Conservation (phyloP, 140 eudicot genomes). For the Anethum foeniculum region DNA sequence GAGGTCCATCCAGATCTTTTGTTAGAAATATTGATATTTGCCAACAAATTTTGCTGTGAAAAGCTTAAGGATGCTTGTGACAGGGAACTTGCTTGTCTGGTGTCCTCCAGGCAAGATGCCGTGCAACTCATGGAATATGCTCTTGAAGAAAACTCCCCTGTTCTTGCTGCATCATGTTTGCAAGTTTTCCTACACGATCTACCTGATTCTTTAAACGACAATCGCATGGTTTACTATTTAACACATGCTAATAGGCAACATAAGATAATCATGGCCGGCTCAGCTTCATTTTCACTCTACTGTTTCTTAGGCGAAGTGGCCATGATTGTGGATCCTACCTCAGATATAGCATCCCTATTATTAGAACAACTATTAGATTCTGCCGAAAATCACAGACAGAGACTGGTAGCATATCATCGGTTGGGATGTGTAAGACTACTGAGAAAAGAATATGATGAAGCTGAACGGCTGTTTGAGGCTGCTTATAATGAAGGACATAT, state of each 20-base stretch:
- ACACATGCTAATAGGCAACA: conserved; percentile 41
- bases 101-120: conserved; percentile 71
- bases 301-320: conserved; percentile 82
- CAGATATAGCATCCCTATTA: conserved; percentile 51
- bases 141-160: conserved; percentile 73
- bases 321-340: conserved; percentile 61
- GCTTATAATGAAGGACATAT: conserved; percentile 70
- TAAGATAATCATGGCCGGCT: conserved; percentile 70
- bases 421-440: conserved; percentile 66
- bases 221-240: conserved; percentile 56
- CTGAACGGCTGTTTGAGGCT: conserved; percentile 50
- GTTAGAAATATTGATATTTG: conserved; percentile 74
- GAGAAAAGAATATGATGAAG: conserved; percentile 73
- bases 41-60: conserved; percentile 90
- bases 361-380: conserved; percentile 57
- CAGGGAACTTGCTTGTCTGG: conserved; percentile 68
- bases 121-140: conserved; percentile 79
- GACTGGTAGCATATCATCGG: conserved; percentile 67
- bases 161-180: conserved; percentile 88
- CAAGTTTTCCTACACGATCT: conserved; percentile 84
- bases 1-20: conserved; percentile 58
- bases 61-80: conserved; percentile 87
- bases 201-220: conserved; percentile 61
- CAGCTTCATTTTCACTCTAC: conserved; percentile 73
- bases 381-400: conserved; percentile 48